A percentile compares a stretch with the other conserved stretches of the same genome.
Conservation (phyloP, 768 basidiomycete genomes). For the Leccinum barrowsii region DNA sequence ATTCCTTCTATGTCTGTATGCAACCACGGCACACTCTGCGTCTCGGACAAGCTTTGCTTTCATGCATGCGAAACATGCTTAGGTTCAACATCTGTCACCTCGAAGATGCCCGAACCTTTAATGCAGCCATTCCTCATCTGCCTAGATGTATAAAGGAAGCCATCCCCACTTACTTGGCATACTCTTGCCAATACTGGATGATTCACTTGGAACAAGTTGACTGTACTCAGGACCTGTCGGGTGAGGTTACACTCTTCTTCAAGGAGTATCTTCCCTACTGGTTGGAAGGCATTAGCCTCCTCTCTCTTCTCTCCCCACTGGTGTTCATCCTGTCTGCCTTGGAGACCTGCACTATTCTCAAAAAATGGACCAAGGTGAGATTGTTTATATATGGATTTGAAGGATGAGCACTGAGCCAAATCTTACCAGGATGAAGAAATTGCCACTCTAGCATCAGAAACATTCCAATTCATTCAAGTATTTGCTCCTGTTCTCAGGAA, state of each 20-base stretch:
- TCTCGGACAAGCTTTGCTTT: neutral
- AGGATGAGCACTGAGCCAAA: neutral
- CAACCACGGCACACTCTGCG: neutral
- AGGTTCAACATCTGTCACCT: neutral
- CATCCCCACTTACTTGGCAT: neutral
- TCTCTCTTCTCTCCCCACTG: neutral
- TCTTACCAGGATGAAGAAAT: neutral
- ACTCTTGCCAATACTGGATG: neutral
- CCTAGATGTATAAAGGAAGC: neutral
- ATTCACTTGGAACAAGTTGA: neutral
- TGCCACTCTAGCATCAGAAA: neutral
- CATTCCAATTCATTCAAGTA: conserved; percentile 1
- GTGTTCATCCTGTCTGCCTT: neutral
- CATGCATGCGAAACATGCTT: neutral
- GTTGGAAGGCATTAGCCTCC: neutral
- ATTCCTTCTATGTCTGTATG: neutral
- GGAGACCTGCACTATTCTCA: neutral
- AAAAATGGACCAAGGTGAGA: neutral
- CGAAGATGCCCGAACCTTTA: neutral
- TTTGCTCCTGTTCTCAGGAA: neutral
- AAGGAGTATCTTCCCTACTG: neutral
- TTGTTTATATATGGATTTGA: neutral
- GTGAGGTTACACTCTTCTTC: neutral
- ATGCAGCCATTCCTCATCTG: neutral
- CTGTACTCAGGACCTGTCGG: neutral